Base-by-base conservation (phyloP, 768 basidiomycete species). In the Panaeolus papilionaceus region DNA sequence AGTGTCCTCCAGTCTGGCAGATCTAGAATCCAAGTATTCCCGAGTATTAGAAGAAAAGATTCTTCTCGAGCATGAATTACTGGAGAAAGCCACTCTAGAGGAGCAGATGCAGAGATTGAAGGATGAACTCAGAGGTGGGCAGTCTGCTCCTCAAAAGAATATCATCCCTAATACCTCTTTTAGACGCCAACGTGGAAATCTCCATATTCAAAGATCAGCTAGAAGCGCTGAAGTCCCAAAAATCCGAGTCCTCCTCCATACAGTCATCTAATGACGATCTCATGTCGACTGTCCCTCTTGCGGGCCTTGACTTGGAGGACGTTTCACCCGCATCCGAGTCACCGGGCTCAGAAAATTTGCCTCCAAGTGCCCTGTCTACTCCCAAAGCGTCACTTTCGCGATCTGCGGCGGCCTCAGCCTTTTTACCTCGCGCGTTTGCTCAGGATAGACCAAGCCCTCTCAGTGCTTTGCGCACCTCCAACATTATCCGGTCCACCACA, bases 21-120 rank as follows among this genome's bases (percentile, higher is more conserved):
- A 93, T 75, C 83, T 94, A 73, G 96, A 98, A 80, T 83, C 88
- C 71, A 95, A 92, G 77, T 97, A 99, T 80, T 90, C 95, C 67
- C 87, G 90, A 64, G 92, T 92, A 0, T 82, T 99, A 39, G 98
- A 99, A 78, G 96, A 99, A 81, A 99, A 98, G 81, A 98, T 98
- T 65, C 81, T 99, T 33, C 85, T 99, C 42, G 98, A 99, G 78
- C 95, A 99, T 71, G 98, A 99, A 73, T 83, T 99, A 38, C 81
- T 98, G 33, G 92, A 92, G 78, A 98, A 97, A 77, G 94, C 95
- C 4, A 89, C 85, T 70, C 75, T 98, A 51, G 96, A 98, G 75
- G 96, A 97, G 77, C 92, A 96, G 73, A 87, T 84, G 61, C 98
- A 99, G 78, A 87, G 98, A 54, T 76, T 97, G 67, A 95, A 89